These are phyloP conservation scores for Euclidium syriacum DNA, from an alignment of 345 rosid genomes.

Conservation along the genomic window DNA sequence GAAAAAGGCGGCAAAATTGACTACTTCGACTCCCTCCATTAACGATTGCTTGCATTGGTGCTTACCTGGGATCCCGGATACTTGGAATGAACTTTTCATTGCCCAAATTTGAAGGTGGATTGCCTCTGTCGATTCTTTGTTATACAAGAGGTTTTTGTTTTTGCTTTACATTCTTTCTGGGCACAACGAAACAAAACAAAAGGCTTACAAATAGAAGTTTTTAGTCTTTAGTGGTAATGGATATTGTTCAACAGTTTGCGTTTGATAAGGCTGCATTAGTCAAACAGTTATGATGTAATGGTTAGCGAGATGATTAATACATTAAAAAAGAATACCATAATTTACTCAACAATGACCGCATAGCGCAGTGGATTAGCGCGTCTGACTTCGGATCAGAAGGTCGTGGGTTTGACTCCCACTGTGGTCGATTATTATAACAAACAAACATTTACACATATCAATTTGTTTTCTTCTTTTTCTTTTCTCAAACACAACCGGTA, in stretches of 20 bases:
- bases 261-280: no score
- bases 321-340: no score
- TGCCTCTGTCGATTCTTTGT: constrained; percentile 19
- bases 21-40: constrained; percentile 24
- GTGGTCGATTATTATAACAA: no score
- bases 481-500: neutral
- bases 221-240: neutral
- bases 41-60: constrained; percentile 97
- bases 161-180: constrained; percentile 6
- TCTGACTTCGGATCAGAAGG: no score
- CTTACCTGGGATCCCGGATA: constrained; percentile 81
- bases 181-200: neutral
- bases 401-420: no score
- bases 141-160: constrained; percentile 5
- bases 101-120: constrained; percentile 42
- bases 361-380: neutral
- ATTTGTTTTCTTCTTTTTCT: no score
- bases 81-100: constrained; percentile 70
- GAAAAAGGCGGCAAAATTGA: constrained; percentile 41
- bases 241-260: neutral
- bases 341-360: no score
- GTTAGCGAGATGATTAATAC: no score
- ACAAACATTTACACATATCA: no score
- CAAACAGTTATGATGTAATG: no score
- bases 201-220: neutral